Evolutionary conservation across 164 flowering plant species (phyloP), one percentile per base, ranked within the genome.

Genomic region (Piper longum): DNA sequence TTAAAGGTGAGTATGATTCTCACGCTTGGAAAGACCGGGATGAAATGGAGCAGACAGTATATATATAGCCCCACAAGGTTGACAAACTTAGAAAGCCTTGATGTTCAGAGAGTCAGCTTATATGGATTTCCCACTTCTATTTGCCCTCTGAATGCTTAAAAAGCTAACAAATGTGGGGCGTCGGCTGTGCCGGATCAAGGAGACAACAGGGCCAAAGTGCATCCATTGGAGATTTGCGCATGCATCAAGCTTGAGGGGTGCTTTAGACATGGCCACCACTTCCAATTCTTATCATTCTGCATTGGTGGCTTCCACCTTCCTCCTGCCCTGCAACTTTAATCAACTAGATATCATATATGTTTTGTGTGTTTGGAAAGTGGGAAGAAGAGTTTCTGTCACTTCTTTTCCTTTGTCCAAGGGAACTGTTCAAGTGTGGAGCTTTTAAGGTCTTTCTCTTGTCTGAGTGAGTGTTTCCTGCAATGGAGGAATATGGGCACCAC

Each of bases 401-500:
- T 48, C 52, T 48, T 48, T 44, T 48, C 52, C 3, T 48, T 48
- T 48, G 36, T 26, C 36, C 52, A 5, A 48, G 52, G 52, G 52
- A 14, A 48, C 52, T 14, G 14, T 48, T 48, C 14, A 48, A 48
- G 12, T 48, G 52, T 5, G 52, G 52, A 48, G 11, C 52, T 48
- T 48, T 48, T 48, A 14, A 9, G 52, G 52, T 48, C 52, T 48
- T 48, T 8, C 52, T 0, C 52, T 48, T 48, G 52, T 48, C 52
- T 48, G 52, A 48, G 12, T 14, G 9, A 48, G 52, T 48, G 61
- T 59, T 59, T 59, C 61, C 61, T 59, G 42, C 41, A 39, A 14
- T 6, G 61, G 61, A 59, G 42, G 42, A 59, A 59, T 40, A 59
- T 59, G 61, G 61, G 42, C 42, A 59, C 61, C 61, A 59, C 61